These are phyloP conservation scores for Phaffia australis DNA, from an alignment of 768 basidiomycete species.

Conservation along the genomic window DNA sequence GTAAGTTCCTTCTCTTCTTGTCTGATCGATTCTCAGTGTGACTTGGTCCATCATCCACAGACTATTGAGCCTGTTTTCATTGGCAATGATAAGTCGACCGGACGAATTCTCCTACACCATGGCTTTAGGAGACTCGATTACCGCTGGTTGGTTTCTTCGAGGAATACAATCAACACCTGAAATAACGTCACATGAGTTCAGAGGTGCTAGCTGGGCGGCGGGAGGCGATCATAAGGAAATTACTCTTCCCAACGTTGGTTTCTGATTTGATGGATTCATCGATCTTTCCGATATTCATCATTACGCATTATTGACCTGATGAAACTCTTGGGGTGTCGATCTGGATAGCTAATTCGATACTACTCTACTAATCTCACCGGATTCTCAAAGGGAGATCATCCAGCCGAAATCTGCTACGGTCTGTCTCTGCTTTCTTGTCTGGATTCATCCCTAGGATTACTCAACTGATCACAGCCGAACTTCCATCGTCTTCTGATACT, in stretches of 20 bases:
- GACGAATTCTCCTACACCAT: slow-evolving; percentile 22
- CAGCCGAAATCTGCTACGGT: slow-evolving; percentile 23
- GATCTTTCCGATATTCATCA: too few relatives aligned
- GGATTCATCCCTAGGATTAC: background rate
- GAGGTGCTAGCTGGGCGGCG: slow-evolving; percentile 14
- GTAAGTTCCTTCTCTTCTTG: background rate
- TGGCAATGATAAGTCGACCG: slow-evolving; percentile 15
- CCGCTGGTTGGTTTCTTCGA: slow-evolving; percentile 20
- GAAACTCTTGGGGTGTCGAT: background rate
- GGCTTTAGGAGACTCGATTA: slow-evolving; percentile 24
- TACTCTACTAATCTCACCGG: slow-evolving; percentile 17
- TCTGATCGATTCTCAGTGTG: too few relatives aligned
- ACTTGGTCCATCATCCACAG: background rate
- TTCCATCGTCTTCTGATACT: too few relatives aligned
- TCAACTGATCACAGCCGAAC: background rate
- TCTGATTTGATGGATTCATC: background rate
- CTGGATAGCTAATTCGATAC: slow-evolving; percentile 13
- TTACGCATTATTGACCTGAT: background rate
- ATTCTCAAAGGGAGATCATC: slow-evolving; percentile 18
- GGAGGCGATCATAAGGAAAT: slow-evolving; percentile 17
- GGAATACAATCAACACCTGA: slow-evolving; percentile 8
- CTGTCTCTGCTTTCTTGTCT: background rate
- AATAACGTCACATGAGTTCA: slow-evolving; percentile 17
- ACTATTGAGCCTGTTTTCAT: too few relatives aligned
- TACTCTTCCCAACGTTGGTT: slow-evolving; percentile 18